Conservation (phyloP, 78 protist genomes). For the Planoprotostelium fungivorum region DNA sequence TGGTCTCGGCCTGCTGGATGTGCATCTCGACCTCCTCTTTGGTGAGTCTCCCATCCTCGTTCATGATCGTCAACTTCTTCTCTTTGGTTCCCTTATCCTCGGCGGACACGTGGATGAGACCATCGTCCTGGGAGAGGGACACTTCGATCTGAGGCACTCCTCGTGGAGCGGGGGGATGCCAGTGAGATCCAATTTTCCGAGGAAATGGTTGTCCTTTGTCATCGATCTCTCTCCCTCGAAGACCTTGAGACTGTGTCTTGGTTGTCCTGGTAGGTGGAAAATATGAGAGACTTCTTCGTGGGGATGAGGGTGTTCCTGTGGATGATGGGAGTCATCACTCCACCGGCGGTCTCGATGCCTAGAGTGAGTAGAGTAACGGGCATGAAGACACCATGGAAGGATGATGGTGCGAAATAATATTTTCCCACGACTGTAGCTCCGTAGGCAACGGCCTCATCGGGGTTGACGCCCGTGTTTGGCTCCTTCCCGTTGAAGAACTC, state of each 20-base stretch:
- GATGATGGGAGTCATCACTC: conserved; percentile 89
- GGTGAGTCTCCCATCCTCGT: conserved; percentile 78
- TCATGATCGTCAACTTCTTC: conserved; percentile 52
- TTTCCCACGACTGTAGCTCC: conserved; percentile 97
- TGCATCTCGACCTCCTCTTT: conserved; percentile 88
- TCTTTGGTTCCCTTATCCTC: conserved; percentile 83
- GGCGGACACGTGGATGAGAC: conserved; percentile 92
- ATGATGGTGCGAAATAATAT: too few species aligned
- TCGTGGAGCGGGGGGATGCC: conserved; percentile 97
- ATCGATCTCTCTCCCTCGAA: conserved; percentile 93
- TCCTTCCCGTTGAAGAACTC: too few species aligned
- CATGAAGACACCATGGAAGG: too few species aligned
- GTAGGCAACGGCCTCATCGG: conserved; percentile 89
- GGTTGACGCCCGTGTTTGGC: conserved; percentile 80
- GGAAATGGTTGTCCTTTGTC: too few species aligned
- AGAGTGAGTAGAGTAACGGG: too few species aligned
- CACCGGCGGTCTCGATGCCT: too few species aligned
- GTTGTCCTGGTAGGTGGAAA: conserved; percentile 94
- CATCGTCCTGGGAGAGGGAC: conserved; percentile 66
- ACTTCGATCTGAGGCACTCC: conserved; percentile 92
- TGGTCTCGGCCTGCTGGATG: conserved; percentile 91
- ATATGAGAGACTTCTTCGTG: conserved; percentile 82
- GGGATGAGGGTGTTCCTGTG: conserved; percentile 87
- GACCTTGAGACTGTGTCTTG: too few species aligned
- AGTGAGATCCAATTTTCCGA: conserved; percentile 90